Conservation (phyloP, 768 basidiomycete genomes). For the Strobilomyces confusus region DNA sequence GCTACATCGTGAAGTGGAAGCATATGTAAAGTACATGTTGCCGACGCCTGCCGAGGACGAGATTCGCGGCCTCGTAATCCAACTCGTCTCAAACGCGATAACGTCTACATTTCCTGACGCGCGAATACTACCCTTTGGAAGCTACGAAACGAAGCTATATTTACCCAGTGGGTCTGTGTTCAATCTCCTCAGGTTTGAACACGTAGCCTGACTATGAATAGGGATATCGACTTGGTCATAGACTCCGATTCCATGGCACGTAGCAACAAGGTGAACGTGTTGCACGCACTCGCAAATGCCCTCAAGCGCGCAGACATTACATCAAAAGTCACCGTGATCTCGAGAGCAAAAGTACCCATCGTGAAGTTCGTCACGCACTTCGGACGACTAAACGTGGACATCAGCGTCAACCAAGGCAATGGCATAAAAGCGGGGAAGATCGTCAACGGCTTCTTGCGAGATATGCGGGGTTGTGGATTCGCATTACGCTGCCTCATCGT, state of each 20-base stretch:
- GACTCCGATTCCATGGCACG: slow-evolving; percentile 73
- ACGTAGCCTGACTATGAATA: slow-evolving; percentile 30
- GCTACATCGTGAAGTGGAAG: slow-evolving; percentile 81
- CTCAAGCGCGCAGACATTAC: slow-evolving; percentile 75
- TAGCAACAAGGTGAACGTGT: slow-evolving; percentile 61
- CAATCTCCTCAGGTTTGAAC: neutral
- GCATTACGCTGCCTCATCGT: slow-evolving; percentile 82
- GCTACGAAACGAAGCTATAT: slow-evolving; percentile 90
- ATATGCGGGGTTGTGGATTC: slow-evolving; percentile 52
- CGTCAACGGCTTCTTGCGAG: slow-evolving; percentile 72
- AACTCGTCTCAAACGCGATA: slow-evolving; percentile 65
- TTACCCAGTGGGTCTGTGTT: slow-evolving; percentile 79
- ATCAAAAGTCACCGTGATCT: slow-evolving; percentile 78
- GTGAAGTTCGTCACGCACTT: slow-evolving; percentile 87
- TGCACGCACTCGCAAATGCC: slow-evolving; percentile 74
- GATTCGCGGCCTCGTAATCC: slow-evolving; percentile 68
- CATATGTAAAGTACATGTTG: slow-evolving; percentile 84
- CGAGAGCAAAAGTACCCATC: slow-evolving; percentile 93
- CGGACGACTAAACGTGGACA: slow-evolving; percentile 85
- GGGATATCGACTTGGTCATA: slow-evolving; percentile 95
- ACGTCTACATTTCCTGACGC: slow-evolving; percentile 72
- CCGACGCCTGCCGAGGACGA: slow-evolving; percentile 86
- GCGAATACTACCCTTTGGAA: slow-evolving; percentile 82
- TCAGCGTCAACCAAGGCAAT: slow-evolving; percentile 88
- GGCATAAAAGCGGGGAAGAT: slow-evolving; percentile 77